Conservation (phyloP, 2,329 filamentous ascomycete species). For the Fusarium sp. region DNA sequence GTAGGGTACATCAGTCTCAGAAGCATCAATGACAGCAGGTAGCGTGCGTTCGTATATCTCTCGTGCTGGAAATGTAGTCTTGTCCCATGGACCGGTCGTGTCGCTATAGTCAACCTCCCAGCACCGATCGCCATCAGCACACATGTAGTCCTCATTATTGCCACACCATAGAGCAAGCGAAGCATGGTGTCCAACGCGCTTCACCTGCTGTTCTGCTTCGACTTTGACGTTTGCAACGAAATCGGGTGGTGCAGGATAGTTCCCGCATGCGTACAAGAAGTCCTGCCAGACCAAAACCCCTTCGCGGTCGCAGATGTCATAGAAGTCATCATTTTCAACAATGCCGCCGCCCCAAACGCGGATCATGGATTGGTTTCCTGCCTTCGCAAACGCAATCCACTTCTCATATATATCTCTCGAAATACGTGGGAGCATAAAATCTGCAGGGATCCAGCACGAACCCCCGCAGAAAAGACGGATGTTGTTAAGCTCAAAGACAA, state of each 20-base stretch:
- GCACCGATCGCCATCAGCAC: slow-evolving; percentile 2
- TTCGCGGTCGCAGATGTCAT: not conserved
- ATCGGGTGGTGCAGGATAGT: slow-evolving; percentile 2
- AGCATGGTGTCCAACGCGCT: slow-evolving; percentile 8
- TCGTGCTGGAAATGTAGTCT: slow-evolving; percentile 10
- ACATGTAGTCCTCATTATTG: slow-evolving; percentile 23
- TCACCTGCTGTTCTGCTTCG: slow-evolving; percentile 5
- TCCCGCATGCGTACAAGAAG: slow-evolving; percentile 14
- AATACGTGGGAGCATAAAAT: not conserved
- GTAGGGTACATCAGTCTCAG: not conserved
- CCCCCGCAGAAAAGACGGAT: slow-evolving; percentile 2
- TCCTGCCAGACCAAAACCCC: slow-evolving; percentile 20
- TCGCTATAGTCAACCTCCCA: slow-evolving; percentile 21
- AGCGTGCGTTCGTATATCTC: slow-evolving; percentile 12
- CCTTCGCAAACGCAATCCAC: slow-evolving; percentile 10
- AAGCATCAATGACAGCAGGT: not conserved
- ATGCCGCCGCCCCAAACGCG: slow-evolving; percentile 14
- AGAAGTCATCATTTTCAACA: not conserved
- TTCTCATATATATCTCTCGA: not conserved
- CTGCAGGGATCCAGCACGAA: slow-evolving; percentile 4
- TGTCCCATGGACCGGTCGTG: slow-evolving; percentile 7
- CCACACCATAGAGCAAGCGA: slow-evolving; percentile 15
- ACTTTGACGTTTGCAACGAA: not conserved
- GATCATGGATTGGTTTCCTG: slow-evolving; percentile 8
- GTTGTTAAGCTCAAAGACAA: slow-evolving; percentile 19